Base-by-base conservation (phyloP, 1,139 yeast genomes). In the Zygosaccharomyces pseudobailii region DNA sequence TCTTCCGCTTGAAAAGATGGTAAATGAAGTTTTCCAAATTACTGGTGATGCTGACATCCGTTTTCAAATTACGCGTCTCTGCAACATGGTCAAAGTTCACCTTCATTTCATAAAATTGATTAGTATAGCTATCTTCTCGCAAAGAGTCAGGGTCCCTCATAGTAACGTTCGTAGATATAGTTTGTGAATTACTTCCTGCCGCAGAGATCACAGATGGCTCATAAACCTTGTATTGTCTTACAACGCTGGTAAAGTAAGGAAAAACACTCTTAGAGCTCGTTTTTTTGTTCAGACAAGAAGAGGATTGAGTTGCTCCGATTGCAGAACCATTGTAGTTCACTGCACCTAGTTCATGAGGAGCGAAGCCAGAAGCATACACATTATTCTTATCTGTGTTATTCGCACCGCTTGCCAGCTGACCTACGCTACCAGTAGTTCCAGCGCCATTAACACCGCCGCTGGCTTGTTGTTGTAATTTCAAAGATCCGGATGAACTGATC, bases 11-110 rank as follows among this genome's bases (percentile, higher is more conserved):
- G 40, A 63, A 62, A 28, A 62, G 47, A 35, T 55, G 59, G 36
- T 56, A 52, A 33, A 63, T 61, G 36, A 62, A 62, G 39, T 58
- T 63, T 49, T 63, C 65, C 37, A 63, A 38, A 42, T 63, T 63
- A 8, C 55, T 54, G 7, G 64, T 60, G 4, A 53, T 54, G 8
- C 57, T 53, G 9, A 58, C 50, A 37, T 59, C 62, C 1, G 49
- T 45, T 17, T 53, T 48, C 32, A 59, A 44, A 30, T 46, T 48
- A n/a, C 51, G 47, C 2, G 50, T 39, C 13, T 43, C 43, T 9
- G 36, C 31, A 17, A 40, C 40, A 7, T 37, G 33, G 31, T 36
- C 42, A 22, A 50, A 47, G 31, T 53, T 49, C 10, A 55, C 46
- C 42, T 50, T 48, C 36, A 54, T 28, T 27, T 57, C 52, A 36